These are phyloP conservation scores for Podila horticola DNA, from an alignment of 192 early-diverging fungal genomes.

Conservation along the genomic window DNA sequence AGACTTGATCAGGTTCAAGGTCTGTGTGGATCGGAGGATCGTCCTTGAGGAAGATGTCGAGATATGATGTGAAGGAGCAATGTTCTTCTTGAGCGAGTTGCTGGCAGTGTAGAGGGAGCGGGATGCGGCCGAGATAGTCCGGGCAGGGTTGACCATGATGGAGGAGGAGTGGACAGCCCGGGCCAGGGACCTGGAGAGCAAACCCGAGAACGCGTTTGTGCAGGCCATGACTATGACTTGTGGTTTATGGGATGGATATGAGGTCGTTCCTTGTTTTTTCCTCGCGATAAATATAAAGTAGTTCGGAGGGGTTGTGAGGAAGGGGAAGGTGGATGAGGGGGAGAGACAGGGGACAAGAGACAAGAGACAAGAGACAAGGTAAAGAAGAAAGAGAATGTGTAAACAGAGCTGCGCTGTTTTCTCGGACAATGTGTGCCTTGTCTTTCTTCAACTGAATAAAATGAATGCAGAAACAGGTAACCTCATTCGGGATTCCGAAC, in stretches of 20 bases:
- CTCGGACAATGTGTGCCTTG: neutral
- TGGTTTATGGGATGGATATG: neutral
- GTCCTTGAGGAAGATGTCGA: constrained; percentile 7
- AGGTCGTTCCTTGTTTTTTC: neutral
- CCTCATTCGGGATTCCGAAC: too few relatives aligned
- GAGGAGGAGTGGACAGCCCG: constrained; percentile 24
- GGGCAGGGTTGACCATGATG: neutral
- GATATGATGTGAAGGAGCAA: neutral
- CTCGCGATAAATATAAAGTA: neutral
- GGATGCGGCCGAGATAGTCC: neutral
- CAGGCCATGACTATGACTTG: constrained; percentile 24
- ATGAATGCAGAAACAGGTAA: too few relatives aligned
- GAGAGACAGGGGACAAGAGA: neutral
- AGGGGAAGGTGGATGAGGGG: neutral
- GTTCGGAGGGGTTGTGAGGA: neutral
- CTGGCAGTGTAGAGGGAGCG: constrained; percentile 10
- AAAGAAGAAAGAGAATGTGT: neutral
- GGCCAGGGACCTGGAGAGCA: constrained; percentile 35
- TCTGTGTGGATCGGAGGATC: constrained; percentile 2
- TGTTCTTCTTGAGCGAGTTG: constrained; percentile 1
- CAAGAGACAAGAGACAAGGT: neutral
- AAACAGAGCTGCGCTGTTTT: neutral
- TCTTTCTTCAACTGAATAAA: too few relatives aligned
- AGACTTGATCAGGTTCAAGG: constrained; percentile 31
- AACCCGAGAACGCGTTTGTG: constrained; percentile 41